These are phyloP conservation scores for Nannochloropsis oceanica DNA, from an alignment of 108 stramenopile genomes.

Conservation along the genomic window DNA sequence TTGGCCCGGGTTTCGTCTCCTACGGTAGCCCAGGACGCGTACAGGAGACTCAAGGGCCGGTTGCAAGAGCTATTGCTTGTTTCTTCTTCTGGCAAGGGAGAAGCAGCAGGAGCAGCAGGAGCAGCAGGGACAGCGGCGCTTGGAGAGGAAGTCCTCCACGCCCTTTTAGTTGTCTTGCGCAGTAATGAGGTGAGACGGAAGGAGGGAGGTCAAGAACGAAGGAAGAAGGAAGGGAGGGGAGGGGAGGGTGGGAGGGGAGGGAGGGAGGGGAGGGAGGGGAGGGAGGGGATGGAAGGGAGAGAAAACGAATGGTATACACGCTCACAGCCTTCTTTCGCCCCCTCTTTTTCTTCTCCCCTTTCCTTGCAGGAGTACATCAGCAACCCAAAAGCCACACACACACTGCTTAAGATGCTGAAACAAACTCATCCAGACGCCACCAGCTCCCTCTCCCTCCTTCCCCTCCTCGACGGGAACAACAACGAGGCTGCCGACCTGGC, in stretches of 20 bases:
- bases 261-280: too few relatives aligned
- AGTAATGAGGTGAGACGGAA: background rate
- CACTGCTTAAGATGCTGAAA: background rate
- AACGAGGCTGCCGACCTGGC: background rate
- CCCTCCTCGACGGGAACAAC: background rate
- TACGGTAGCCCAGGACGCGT: background rate
- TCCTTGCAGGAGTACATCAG: background rate
- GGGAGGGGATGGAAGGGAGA: too few relatives aligned
- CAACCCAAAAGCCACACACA: background rate
- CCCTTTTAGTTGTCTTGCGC: background rate
- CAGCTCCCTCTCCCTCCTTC: background rate
- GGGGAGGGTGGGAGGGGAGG: too few relatives aligned
- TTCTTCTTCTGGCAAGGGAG: too few relatives aligned
- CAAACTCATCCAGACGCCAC: background rate
- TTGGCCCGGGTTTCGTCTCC: background rate
- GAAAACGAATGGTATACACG: too few relatives aligned
- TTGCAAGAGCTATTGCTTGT: background rate
- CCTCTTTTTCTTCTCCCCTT: background rate
- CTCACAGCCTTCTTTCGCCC: too few relatives aligned
- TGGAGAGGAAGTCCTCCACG: background rate
- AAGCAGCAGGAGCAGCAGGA: too few relatives aligned
- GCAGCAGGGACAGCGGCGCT: background rate
- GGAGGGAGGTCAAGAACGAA: too few relatives aligned
- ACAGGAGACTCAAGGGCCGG: background rate
- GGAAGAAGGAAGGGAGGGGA: too few relatives aligned